Evolutionary conservation across 1,284 basidiomycete species (phyloP), one percentile per base, ranked within the genome.

Genomic region (Serendipita sp.): DNA sequence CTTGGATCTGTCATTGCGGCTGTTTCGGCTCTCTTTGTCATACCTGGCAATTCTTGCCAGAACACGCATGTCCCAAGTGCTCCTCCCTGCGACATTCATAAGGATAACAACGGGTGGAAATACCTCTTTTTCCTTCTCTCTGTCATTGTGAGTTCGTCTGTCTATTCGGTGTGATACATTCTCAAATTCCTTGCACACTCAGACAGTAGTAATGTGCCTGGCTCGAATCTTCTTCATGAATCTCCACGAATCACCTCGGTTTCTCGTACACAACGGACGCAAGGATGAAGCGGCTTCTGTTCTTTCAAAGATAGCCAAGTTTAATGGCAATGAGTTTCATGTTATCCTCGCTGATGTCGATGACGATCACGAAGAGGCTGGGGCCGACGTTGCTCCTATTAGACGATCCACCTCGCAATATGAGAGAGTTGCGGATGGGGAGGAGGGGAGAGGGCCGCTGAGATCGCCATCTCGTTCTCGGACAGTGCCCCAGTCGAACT

Each of bases 191-290:
- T 42, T 41, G 45, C 60, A 29, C 50, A 32, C 29, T 29, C 70
- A 95, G 89, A 97, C 93, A 13, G 75, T 94, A 13, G 72, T 78
- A 1, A 95, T 97, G 84, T 93, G 93, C 70, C 71, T 89, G 26
- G 84, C 84, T 2, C 87, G 94, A 15, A 89, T 95, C 66, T 76
- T 90, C 6, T 86, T 97, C 72, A 96, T 98, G 78, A 82, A 84
- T 6, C 76, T 99, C 15, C 86, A 95, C 71, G 95, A 99, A 74
- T 95, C 92, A 0, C 93, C 95, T 6, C 83, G 92, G 41, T 95
- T 85, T 69, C 84, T 97, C 62, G 91, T 93, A 10, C 84, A 91
- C 50, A 85, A 87, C 0, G 91, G 91, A 6, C 80, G 91, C 35
- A 82, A 81, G 34, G 80, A 84, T 62, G 92, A 95, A 69, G 93